These are phyloP conservation scores for Adansonia digitata DNA, from an alignment of 345 rosid genomes.

Conservation along the genomic window DNA sequence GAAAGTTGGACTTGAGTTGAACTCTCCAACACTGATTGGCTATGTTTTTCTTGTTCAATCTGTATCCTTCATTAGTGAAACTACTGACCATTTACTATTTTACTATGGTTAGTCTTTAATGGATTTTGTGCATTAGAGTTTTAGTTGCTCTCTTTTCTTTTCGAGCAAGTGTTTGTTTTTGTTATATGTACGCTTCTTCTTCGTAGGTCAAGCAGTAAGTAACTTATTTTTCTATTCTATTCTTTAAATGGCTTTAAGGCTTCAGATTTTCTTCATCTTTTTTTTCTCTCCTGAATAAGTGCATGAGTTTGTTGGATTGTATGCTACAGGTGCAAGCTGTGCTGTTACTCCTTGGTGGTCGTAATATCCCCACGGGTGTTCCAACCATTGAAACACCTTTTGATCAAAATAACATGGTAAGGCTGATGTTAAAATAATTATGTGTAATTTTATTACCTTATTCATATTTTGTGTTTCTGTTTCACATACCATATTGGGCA, in stretches of 20 bases:
- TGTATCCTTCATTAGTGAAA: neutral
- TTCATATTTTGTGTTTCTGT: neutral
- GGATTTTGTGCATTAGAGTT: neutral
- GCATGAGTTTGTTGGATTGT: constrained; percentile 9
- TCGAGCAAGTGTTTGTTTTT: neutral
- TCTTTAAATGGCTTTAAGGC: constrained; percentile 3
- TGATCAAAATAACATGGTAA: constrained; percentile 44
- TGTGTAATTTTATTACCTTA: neutral
- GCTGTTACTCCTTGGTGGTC: constrained; percentile 59
- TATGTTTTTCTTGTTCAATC: neutral
- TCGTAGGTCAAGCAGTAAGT: neutral
- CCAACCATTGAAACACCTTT: constrained; percentile 48
- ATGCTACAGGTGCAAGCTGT: constrained; percentile 59
- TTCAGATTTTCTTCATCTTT: neutral
- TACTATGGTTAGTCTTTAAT: neutral
- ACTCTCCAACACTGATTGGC: neutral
- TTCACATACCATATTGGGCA: constrained; percentile 19
- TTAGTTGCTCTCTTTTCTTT: neutral
- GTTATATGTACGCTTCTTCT: neutral
- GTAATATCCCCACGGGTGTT: constrained; percentile 44
- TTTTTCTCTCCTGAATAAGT: neutral
- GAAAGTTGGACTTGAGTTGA: neutral
- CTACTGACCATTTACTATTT: neutral
- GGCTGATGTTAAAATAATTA: neutral
- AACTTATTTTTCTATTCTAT: neutral